Conservation (phyloP, 176 grass and related monocot species). For the Zizania latifolia region DNA sequence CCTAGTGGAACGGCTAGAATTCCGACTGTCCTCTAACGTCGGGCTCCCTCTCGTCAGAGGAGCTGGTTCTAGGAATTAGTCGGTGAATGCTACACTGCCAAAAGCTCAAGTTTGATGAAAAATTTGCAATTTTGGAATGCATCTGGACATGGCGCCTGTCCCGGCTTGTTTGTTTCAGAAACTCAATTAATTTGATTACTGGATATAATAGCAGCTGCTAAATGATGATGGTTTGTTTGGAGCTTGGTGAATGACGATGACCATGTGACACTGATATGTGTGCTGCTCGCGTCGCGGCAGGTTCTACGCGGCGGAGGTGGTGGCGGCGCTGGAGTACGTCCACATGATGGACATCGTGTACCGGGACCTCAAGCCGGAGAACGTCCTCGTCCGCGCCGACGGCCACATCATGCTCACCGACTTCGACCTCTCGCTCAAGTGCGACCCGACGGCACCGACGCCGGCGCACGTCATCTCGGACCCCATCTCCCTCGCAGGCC, state of each 20-base stretch:
- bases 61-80: not conserved
- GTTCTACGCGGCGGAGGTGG: slow-evolving; percentile 96
- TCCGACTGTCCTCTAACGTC: too few species aligned
- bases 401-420: slow-evolving; percentile 99
- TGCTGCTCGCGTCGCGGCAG: slow-evolving; percentile 9
- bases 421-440: slow-evolving; percentile 97
- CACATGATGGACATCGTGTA: slow-evolving; percentile 99
- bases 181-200: not conserved
- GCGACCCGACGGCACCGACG: slow-evolving; percentile 60
- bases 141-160: too few species aligned
- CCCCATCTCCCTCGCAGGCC: slow-evolving; percentile 31
- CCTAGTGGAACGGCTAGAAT: too few species aligned
- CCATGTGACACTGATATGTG: not conserved
- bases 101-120: not conserved
- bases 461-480: slow-evolving; percentile 86
- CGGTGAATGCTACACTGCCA: not conserved
- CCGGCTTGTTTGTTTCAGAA: not conserved
- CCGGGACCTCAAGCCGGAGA: slow-evolving; percentile 96
- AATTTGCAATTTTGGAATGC: not conserved
- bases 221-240: not conserved
- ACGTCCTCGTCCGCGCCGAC: slow-evolving; percentile 82
- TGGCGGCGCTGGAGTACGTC: slow-evolving; percentile 83
- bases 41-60: too few species aligned
- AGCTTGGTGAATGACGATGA: not conserved
- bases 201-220: not conserved